Percentiles rank a stretch among this genome's conserved stretches.
Conservation (phyloP, 345 rosid genomes). For the Lepidium sativum region DNA sequence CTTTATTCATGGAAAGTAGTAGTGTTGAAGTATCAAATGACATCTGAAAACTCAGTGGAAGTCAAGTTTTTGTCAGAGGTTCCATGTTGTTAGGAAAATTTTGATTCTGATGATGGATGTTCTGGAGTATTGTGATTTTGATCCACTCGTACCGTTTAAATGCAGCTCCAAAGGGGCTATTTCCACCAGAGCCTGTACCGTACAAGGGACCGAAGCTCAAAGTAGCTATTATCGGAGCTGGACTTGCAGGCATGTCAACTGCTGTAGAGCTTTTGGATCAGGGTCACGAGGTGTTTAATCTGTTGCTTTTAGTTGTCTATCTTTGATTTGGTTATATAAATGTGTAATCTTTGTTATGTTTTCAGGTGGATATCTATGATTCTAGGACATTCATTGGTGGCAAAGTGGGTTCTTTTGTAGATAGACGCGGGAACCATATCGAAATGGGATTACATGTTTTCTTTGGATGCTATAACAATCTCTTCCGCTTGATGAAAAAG, state of each 20-base stretch:
- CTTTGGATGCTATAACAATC: constrained; percentile 97
- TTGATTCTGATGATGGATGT: not conserved
- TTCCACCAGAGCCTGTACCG: constrained; percentile 88
- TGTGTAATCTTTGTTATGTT: not conserved
- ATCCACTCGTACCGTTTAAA: not conserved
- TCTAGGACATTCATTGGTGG: constrained; percentile 92
- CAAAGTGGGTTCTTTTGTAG: constrained; percentile 97
- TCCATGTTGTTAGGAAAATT: not conserved
- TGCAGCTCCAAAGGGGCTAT: constrained; percentile 95
- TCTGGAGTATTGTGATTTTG: not conserved
- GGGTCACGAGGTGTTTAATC: constrained; percentile 76
- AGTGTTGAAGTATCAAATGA: not conserved
- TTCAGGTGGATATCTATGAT: constrained; percentile 93
- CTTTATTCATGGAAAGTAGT: not conserved
- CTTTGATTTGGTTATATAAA: constrained; percentile 1
- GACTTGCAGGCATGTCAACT: constrained; percentile 99
- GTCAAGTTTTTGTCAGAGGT: not conserved
- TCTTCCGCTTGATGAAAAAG: constrained; percentile 96
- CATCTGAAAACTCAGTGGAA: not conserved
- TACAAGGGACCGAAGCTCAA: constrained; percentile 94
- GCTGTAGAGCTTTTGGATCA: constrained; percentile 96
- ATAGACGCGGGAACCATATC: constrained; percentile 79
- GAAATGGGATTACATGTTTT: constrained; percentile 99
- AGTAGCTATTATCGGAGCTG: constrained; percentile 97
- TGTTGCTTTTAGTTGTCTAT: not conserved